Base-by-base conservation (phyloP, 2,329 filamentous ascomycete genomes). In the Pyrenochaeta sp. region DNA sequence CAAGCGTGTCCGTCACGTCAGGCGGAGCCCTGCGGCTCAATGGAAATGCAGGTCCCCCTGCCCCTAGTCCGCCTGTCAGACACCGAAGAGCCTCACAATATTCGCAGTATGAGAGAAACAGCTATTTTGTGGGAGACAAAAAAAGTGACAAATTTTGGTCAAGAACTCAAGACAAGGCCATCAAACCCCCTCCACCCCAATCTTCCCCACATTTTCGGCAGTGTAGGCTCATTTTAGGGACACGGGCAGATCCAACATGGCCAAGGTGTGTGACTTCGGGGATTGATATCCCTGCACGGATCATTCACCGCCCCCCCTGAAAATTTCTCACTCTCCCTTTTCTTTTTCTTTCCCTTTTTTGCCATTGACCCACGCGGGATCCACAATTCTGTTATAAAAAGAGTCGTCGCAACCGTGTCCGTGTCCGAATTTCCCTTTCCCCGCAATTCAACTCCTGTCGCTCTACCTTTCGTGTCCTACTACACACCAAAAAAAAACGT, bases 281-380 rank as follows among this genome's bases (percentile, higher is more conserved):
- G 32, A 31, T 18, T 10, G n/a, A 45, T 27, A 27, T 20, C 51
- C 53, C 45, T 52, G 55, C 58, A 61, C 51, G 51, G 55, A 57
- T 51, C 58, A 35, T 58, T 59, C 50, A 59, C 58, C 56, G 60
- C 60, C 60, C 60, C 60, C 60, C 60, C 50, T 50, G 42, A 54
- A 54, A 39, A 43, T 49, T 49, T 45, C 33, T 54, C 23, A 29
- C 37, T 35, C 40, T 32, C 46, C 29, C 50, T 39, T 49, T 48
- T 55, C 50, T 51, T 51, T 50, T 49, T 55, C 54, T 44, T 20
- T 35, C 31, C 32, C 40, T 33, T 52, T 39, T 37, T 41, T 40
- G 44, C 42, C n/a, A 23, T 31, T 14, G 51, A 51, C 51, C 50
- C 56, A 51, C 46, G 29, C 14, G 39, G 35, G 45, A n/a, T 36